Evolutionary conservation across 2,329 filamentous ascomycete genomes (phyloP).

Genomic region (Penicillium sp.): DNA sequence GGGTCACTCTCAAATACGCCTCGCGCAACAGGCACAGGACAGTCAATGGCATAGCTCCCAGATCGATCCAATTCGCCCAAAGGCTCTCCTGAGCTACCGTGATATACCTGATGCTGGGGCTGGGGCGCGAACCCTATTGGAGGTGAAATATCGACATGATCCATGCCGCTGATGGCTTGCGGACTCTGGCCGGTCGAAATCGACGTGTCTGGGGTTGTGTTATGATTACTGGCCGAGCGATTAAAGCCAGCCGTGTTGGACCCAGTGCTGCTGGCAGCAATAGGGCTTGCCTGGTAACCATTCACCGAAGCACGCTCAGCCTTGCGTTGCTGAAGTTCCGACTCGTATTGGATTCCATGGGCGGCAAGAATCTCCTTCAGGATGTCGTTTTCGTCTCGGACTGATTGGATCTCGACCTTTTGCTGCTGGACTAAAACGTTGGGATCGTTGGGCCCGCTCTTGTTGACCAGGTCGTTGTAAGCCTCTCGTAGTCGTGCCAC

Average conservation of each 20-base stretch:
- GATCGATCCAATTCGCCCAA: conserved; percentile 22
- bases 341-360: conserved; percentile 55
- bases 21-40: conserved; percentile 24
- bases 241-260: conserved; percentile 28
- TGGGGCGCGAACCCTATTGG: conserved; percentile 22
- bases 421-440: conserved; percentile 52
- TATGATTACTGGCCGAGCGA: conserved; percentile 21
- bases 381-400: conserved; percentile 72
- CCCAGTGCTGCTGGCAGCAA: conserved; percentile 35
- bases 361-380: conserved; percentile 58
- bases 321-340: conserved; percentile 40
- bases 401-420: conserved; percentile 65
- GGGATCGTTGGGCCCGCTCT: conserved; percentile 31
- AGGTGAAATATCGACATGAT: conserved; percentile 28
- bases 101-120: conserved; percentile 22
- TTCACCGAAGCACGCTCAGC: conserved; percentile 23
- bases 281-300: conserved; percentile 37
- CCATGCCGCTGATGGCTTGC: conserved; percentile 20
- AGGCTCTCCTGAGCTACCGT: conserved; percentile 21
- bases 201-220: conserved; percentile 33
- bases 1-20: conserved; percentile 44
- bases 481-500: conserved; percentile 77
- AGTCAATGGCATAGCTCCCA: conserved; percentile 15
- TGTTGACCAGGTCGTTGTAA: conserved; percentile 60
- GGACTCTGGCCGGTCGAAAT: conserved; percentile 32